A percentile compares a stretch with the other conserved stretches of the same genome.
Evolutionary conservation across 2,329 filamentous ascomycete species (phyloP).

Genomic region (Diplodia seriata): DNA sequence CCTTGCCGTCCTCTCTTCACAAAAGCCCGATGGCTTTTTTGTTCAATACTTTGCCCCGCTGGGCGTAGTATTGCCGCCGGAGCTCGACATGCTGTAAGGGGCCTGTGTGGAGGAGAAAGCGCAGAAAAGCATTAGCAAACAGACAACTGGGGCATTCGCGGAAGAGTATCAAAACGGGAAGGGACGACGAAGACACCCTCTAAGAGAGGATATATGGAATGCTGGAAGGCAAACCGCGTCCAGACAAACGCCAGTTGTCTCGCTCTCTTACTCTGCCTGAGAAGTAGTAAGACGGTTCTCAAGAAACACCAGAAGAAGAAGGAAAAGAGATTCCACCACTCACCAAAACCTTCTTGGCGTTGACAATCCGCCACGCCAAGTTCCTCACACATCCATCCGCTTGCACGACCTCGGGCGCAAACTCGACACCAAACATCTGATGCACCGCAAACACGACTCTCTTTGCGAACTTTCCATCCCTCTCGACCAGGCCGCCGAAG

Average conservation of each 20-base stretch:
- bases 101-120: conserved; percentile 42
- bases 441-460: conserved; percentile 92
- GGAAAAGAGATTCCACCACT: conserved; percentile 48
- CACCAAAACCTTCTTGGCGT: conserved; percentile 93
- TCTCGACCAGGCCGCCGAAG: conserved; percentile 84
- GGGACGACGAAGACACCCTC: neutral
- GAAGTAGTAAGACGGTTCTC: neutral
- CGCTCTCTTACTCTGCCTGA: neutral
- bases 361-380: conserved; percentile 91
- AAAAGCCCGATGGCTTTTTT: neutral
- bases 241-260: neutral
- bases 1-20: neutral
- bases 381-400: conserved; percentile 91
- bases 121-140: conserved; percentile 10
- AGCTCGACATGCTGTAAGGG: conserved; percentile 58
- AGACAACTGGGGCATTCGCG: too few species aligned
- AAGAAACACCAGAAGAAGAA: conserved; percentile 3
- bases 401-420: conserved; percentile 88
- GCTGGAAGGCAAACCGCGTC: neutral
- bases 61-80: conserved; percentile 51
- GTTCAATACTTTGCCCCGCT: conserved; percentile 35
- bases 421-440: conserved; percentile 96
- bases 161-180: too few species aligned
- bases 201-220: too few species aligned
- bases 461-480: conserved; percentile 86